Percentiles rank a stretch among this genome's conserved stretches.
Conservation (phyloP, 495 filamentous ascomycete genomes). For the Penicillium nucicola region DNA sequence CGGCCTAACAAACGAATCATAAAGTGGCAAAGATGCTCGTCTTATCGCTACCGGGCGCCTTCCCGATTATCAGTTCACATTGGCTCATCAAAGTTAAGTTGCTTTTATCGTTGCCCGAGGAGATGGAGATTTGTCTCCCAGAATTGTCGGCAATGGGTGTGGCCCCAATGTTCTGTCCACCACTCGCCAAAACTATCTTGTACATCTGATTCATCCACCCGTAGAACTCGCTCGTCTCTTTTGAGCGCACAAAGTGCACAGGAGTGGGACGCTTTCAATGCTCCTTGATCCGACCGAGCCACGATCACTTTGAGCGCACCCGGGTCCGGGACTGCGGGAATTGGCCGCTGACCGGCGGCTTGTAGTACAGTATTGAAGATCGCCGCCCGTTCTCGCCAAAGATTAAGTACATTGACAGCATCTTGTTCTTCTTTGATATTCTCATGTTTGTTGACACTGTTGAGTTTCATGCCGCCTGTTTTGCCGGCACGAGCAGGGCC, state of each 20-base stretch:
- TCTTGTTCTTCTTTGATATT: constrained; percentile 81
- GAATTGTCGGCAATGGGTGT: constrained; percentile 75
- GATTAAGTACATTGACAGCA: constrained; percentile 68
- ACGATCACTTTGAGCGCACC: constrained; percentile 57
- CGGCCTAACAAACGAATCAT: too few species aligned
- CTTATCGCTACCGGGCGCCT: not conserved
- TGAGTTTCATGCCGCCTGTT: constrained; percentile 82
- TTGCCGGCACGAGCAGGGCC: constrained; percentile 65
- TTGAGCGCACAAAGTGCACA: constrained; percentile 88
- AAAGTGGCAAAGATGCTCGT: too few species aligned
- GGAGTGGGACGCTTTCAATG: constrained; percentile 65
- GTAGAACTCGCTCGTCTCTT: constrained; percentile 74
- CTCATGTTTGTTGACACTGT: constrained; percentile 75
- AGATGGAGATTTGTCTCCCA: constrained; percentile 72
- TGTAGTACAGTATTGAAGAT: constrained; percentile 41
- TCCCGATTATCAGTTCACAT: not conserved
- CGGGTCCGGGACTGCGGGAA: constrained; percentile 67
- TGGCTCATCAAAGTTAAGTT: too few species aligned
- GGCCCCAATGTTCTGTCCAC: constrained; percentile 92
- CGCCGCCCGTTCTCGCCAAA: constrained; percentile 58
- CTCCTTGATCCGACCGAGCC: constrained; percentile 48
- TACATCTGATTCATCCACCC: constrained; percentile 66
- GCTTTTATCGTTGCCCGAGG: constrained; percentile 60
- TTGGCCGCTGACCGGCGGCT: constrained; percentile 31
- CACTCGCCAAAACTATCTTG: constrained; percentile 92